Evolutionary conservation across 305 asterid species (phyloP).

Genomic region (Plantago rigida): DNA sequence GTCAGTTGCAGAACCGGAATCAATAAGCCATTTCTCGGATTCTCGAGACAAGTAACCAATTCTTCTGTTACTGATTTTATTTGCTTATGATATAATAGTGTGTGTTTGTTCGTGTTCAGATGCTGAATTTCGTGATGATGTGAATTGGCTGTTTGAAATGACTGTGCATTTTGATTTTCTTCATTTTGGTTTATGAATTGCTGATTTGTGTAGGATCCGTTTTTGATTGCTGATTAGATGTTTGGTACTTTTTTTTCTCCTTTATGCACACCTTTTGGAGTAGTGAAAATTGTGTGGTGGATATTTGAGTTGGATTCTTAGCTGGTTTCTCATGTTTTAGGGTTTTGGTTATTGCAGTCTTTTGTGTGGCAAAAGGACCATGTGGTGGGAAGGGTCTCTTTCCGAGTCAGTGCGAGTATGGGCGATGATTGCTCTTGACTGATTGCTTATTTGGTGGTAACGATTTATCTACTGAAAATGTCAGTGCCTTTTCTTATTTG

Average conservation of each 20-base stretch:
- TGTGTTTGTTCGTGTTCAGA: background rate
- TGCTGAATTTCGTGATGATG: slow-evolving; percentile 17
- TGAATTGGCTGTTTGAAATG: slow-evolving; percentile 4
- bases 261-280: too few species aligned
- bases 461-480: slow-evolving; percentile 15
- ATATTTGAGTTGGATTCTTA: slow-evolving; percentile 8
- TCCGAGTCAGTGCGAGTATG: slow-evolving; percentile 56
- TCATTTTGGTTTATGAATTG: background rate
- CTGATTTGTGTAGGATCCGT: too few species aligned
- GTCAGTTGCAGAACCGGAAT: slow-evolving; percentile 34
- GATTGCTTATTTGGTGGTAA: slow-evolving; percentile 6
- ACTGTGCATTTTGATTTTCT: background rate
- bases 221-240: too few species aligned
- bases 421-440: slow-evolving; percentile 45
- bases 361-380: slow-evolving; percentile 38
- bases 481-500: slow-evolving; percentile 13
- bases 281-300: slow-evolving; percentile 11
- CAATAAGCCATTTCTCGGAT: slow-evolving; percentile 51
- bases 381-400: slow-evolving; percentile 30
- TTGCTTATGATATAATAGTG: background rate
- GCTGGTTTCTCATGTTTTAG: slow-evolving; percentile 6
- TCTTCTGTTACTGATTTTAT: background rate
- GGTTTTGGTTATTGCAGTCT: slow-evolving; percentile 41
- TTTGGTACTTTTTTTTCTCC: too few species aligned
- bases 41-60: slow-evolving; percentile 42